Evolutionary conservation across 1,139 yeast species (phyloP), one percentile per base, ranked within the genome.

Genomic region (Blastobotrys indianensis): DNA sequence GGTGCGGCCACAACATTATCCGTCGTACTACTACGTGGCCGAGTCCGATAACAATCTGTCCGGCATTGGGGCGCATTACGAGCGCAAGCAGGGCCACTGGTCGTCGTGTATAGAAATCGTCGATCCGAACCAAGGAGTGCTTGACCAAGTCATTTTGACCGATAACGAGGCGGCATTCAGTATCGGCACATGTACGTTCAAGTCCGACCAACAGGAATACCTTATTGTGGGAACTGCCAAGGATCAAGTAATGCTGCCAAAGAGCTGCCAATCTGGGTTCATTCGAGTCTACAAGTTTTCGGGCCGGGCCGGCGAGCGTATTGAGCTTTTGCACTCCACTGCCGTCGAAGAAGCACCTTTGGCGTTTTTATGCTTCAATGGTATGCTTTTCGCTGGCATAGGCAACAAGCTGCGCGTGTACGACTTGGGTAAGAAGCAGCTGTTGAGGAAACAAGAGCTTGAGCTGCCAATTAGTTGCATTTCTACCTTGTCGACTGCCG

Each of bases 341-440:
- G 62, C 66, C 25, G 65, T 84, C 0, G 80, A 76, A 5, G 66
- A 58, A 8, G 66, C 70, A 0, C 79, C 82, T 0, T 55, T 72
- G 29, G 72, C 83, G 0, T 56, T 90, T 60, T 53, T 65, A 1
- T 67, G 69, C 12, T 88, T 85, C 62, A 76, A 80, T 37, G 85
- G 83, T 0, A 72, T 73, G 52, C 61, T 88, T 1, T 63, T 88
- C 1, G 82, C 76, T 0, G 94, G 86, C 0, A 58, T 77, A 46
- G 75, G 74, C 0, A 72, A 74, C 42, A 63, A 65, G 30, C 36
- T 92, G 29, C 68, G 87, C 16, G 57, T 86, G 6, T 88, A 76
- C 60, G 94, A 82, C 34, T 54, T 88, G 32, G 98, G 98, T 1
- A 74, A 74, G 54, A 84, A 82, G 53, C 97, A 88, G 59, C 68